Evolutionary conservation across 2,329 filamentous ascomycete genomes (phyloP).

Genomic region (Cladobotryum protrusum): DNA sequence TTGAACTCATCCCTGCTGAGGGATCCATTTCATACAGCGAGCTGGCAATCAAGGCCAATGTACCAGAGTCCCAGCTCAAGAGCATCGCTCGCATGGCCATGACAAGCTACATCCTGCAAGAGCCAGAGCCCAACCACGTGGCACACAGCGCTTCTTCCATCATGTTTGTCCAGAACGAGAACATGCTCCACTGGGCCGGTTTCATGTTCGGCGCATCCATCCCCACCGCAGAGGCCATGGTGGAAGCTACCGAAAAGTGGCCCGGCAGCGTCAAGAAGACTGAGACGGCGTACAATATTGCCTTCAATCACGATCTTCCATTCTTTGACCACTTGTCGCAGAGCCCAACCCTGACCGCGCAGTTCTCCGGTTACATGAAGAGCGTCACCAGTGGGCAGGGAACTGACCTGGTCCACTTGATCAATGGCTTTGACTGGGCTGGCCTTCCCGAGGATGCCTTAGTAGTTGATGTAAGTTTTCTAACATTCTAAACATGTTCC

Average conservation of each 20-base stretch:
- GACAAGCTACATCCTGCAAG: slow-evolving; percentile 27
- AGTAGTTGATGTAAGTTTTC: slow-evolving; percentile 15
- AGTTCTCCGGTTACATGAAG: slow-evolving; percentile 29
- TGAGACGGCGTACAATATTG: slow-evolving; percentile 26
- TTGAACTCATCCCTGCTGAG: slow-evolving; percentile 11
- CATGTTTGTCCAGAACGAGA: slow-evolving; percentile 19
- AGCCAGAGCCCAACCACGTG: slow-evolving; percentile 22
- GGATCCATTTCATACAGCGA: slow-evolving; percentile 11
- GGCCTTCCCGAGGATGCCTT: slow-evolving; percentile 14
- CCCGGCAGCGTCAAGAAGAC: slow-evolving; percentile 17
- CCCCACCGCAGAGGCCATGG: slow-evolving; percentile 18
- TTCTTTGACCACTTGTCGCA: slow-evolving; percentile 28
- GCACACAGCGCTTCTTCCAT: slow-evolving; percentile 29
- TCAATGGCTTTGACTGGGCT: slow-evolving; percentile 34
- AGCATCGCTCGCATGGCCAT: slow-evolving; percentile 32
- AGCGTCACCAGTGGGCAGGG: slow-evolving; percentile 24
- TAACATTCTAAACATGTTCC: slow-evolving; percentile 24
- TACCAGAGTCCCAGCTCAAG: slow-evolving; percentile 18
- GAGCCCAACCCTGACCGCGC: slow-evolving; percentile 15
- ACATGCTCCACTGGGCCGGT: slow-evolving; percentile 24
- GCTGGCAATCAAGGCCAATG: slow-evolving; percentile 11
- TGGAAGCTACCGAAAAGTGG: slow-evolving; percentile 23
- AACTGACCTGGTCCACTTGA: slow-evolving; percentile 22
- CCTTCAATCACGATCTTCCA: slow-evolving; percentile 19
- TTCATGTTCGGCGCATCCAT: slow-evolving; percentile 24